These are phyloP conservation scores for Gloeostereum incarnatum DNA, from an alignment of 768 basidiomycete genomes.

Conservation along the genomic window DNA sequence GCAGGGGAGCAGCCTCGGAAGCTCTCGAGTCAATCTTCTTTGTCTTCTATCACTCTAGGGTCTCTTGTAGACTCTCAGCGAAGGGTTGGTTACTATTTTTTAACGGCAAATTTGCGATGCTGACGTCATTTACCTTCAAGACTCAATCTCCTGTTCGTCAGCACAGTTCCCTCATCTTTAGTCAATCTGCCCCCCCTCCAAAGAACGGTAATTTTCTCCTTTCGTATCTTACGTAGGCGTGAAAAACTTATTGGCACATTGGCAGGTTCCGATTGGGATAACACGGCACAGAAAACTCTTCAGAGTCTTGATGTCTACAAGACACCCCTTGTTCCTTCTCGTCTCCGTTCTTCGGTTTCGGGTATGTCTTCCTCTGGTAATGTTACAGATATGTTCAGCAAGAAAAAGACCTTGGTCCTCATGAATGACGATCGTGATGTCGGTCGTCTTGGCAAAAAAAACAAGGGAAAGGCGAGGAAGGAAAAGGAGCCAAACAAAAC, in stretches of 20 bases:
- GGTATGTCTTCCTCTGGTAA: slow-evolving; percentile 21
- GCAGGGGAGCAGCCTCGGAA: slow-evolving; percentile 18
- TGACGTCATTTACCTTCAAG: slow-evolving; percentile 18
- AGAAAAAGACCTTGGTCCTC: slow-evolving; percentile 32
- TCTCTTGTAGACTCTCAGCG: slow-evolving; percentile 49
- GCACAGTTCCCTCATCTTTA: slow-evolving; percentile 42
- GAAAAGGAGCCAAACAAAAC: slow-evolving; percentile 37
- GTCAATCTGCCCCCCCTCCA: slow-evolving; percentile 23
- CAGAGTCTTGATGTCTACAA: slow-evolving; percentile 72
- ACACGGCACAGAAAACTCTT: slow-evolving; percentile 56
- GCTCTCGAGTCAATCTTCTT: slow-evolving; percentile 13
- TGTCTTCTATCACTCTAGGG: slow-evolving; percentile 42
- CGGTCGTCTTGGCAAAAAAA: slow-evolving; percentile 36
- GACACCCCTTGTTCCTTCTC: slow-evolving; percentile 69
- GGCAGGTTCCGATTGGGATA: slow-evolving; percentile 22
- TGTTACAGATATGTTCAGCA: slow-evolving; percentile 50
- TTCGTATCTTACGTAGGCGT: neutral
- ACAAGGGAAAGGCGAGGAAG: slow-evolving; percentile 29
- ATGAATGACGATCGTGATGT: slow-evolving; percentile 52
- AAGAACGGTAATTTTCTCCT: slow-evolving; percentile 18
- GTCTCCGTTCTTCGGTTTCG: slow-evolving; percentile 20
- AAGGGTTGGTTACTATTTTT: slow-evolving; percentile 29
- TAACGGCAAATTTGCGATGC: neutral
- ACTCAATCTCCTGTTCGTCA: slow-evolving; percentile 41
- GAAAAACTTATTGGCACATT: slow-evolving; percentile 5